Evolutionary conservation across 164 flowering plant species (phyloP), one percentile per base, ranked within the genome.

Genomic region (Piper longum): DNA sequence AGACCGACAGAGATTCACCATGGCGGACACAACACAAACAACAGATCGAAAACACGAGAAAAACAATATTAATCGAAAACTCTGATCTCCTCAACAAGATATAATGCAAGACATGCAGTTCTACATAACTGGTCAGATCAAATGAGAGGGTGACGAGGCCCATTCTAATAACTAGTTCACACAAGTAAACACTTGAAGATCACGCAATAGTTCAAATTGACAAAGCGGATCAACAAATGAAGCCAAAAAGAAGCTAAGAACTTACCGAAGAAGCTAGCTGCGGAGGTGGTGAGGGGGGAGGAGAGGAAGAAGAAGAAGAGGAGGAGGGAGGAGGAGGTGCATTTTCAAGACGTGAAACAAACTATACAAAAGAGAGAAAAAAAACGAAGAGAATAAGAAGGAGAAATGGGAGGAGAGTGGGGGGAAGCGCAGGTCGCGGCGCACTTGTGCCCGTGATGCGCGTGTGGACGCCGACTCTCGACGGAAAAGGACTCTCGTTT

Each of bases 241-340:
- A 26, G 36, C 36, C 36, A 26, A 52, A 43, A 19, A 18, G 41
- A 56, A 54, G 62, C 61, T 62, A 41, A 54, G 13, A 12, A 41
- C n/a, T 64, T 70, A 75, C 77, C 77, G 60, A 41, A 69, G 62
- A 60, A 39, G 45, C 43, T 14, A 66, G 61, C 39, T 44, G 67
- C 65, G 64, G 71, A 58, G 64, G 56, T 57, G 57, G 66, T 63
- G 62, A 70, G 57, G 52, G 70, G 60, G 9, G 41, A 63, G 45
- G 68, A 59, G 66, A 66, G 68, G 72, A 70, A 57, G 66, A 76
- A 60, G 71, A 63, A 60, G 66, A 65, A 61, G 73, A 65, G 72
- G 51, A 61, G 36, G 36, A 26, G 36, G 36, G 73, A 65, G 72
- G 51, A 61, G 36, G 36, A 26, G 36, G 36, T 26, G 17, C 68